A percentile compares a stretch with the other conserved stretches of the same genome.
phyloP scores from a whole-genome alignment of 2,329 filamentous ascomycete species.

The Phialocephala subalpina region DNA sequence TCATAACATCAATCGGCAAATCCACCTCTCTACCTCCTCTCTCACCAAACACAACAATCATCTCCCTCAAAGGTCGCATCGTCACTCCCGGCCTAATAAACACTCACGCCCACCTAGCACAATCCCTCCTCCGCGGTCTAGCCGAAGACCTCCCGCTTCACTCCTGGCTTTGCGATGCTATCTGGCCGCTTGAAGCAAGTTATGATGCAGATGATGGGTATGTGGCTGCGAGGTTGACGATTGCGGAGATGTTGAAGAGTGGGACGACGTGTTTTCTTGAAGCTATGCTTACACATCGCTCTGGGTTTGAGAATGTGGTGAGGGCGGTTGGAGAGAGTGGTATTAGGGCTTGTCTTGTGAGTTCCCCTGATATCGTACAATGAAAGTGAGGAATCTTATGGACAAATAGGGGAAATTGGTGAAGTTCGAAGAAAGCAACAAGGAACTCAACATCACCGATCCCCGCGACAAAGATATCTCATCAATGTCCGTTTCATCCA shows the following conservation, averaged over 20 bases:
- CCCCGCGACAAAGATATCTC: conserved; percentile 47
- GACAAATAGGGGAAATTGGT: conserved; percentile 49
- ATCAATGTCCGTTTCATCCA: conserved; percentile 46
- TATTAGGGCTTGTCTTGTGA: conserved; percentile 43
- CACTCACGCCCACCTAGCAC: conserved; percentile 58
- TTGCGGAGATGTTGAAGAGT: conserved; percentile 58
- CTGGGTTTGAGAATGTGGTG: conserved; percentile 54
- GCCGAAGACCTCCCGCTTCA: conserved; percentile 59
- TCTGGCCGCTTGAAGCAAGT: conserved; percentile 56
- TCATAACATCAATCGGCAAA: conserved; percentile 54
- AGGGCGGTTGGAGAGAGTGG: conserved; percentile 53
- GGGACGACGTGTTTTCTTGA: conserved; percentile 61
- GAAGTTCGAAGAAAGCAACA: conserved; percentile 48
- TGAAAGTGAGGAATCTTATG: conserved; percentile 45
- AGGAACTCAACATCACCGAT: conserved; percentile 45
- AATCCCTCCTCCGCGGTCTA: conserved; percentile 56
- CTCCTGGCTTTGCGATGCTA: conserved; percentile 59
- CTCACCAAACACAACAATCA: conserved; percentile 44
- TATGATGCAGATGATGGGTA: conserved; percentile 57
- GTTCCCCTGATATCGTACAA: not conserved
- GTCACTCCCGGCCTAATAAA: conserved; percentile 58
- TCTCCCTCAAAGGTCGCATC: conserved; percentile 51
- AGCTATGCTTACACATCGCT: conserved; percentile 58
- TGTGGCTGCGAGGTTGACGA: conserved; percentile 55
- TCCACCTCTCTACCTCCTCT: conserved; percentile 37